Percentiles rank a stretch among this genome's conserved stretches.
Evolutionary conservation across 495 filamentous ascomycete species (phyloP).

Genomic region (Penicillium ucsense): DNA sequence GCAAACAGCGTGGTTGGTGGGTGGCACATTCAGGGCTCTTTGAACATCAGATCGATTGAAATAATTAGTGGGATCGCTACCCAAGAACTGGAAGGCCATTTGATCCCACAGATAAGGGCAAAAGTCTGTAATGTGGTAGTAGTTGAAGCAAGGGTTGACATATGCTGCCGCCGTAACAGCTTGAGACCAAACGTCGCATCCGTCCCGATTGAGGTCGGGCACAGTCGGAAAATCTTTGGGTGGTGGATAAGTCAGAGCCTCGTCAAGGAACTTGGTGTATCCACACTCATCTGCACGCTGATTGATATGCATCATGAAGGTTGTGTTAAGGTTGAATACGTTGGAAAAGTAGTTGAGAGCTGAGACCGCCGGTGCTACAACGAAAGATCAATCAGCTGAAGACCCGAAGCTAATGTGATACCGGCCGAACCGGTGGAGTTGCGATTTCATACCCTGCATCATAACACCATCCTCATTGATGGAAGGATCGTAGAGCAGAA

Average conservation of each 20-base stretch:
- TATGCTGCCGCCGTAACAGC: conserved; percentile 44
- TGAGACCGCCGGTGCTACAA: conserved; percentile 45
- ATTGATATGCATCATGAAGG: conserved; percentile 51
- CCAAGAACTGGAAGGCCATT: conserved; percentile 61
- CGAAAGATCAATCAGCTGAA: background rate
- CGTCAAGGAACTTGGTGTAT: conserved; percentile 50
- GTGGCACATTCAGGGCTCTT: conserved; percentile 59
- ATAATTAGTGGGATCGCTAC: conserved; percentile 51
- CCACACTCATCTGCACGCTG: conserved; percentile 49
- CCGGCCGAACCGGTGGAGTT: background rate
- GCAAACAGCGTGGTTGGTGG: conserved; percentile 54
- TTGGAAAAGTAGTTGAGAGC: conserved; percentile 53
- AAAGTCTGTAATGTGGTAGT: conserved; percentile 65
- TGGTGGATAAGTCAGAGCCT: conserved; percentile 61
- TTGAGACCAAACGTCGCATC: conserved; percentile 50
- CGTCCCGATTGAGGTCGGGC: conserved; percentile 15
- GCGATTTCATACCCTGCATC: conserved; percentile 17
- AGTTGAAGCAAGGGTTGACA: conserved; percentile 73
- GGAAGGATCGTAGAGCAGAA: conserved; percentile 61
- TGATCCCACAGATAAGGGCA: conserved; percentile 67
- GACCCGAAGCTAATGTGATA: no score
- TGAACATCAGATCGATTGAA: conserved; percentile 75
- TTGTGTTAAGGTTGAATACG: conserved; percentile 58
- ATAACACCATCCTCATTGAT: conserved; percentile 40
- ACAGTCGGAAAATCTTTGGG: conserved; percentile 42